phyloP scores from a whole-genome alignment of 306 rosid genomes.

The Carpinus fangiana region DNA sequence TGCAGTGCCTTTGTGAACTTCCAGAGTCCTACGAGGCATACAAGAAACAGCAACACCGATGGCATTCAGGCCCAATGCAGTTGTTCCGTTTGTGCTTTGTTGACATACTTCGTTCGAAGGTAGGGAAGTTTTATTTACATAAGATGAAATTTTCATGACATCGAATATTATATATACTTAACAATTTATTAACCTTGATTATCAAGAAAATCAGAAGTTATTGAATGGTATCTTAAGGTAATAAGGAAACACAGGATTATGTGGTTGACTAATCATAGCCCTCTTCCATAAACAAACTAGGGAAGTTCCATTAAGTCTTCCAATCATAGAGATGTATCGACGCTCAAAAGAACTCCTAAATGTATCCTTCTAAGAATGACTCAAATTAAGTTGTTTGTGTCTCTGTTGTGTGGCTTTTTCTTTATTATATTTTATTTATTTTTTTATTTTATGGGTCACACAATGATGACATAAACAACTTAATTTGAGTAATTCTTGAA shows the following conservation, averaged over 20 bases:
- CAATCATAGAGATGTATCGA: background rate
- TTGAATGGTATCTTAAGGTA: background rate
- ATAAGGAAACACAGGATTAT: slow-evolving; percentile 3
- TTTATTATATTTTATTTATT: too few relatives aligned
- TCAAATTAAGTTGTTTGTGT: background rate
- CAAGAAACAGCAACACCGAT: slow-evolving; percentile 96
- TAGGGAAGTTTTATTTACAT: slow-evolving; percentile 30
- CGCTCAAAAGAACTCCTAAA: background rate
- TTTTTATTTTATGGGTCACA: too few relatives aligned
- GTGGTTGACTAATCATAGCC: background rate
- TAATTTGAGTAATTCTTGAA: background rate
- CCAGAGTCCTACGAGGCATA: slow-evolving; percentile 98
- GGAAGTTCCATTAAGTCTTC: background rate
- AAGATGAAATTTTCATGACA: slow-evolving; percentile 4
- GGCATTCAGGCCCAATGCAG: slow-evolving; percentile 99
- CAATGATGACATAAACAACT: background rate
- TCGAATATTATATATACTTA: background rate
- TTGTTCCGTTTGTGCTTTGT: slow-evolving; percentile 82
- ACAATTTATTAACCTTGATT: background rate
- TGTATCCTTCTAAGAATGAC: background rate
- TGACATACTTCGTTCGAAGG: slow-evolving; percentile 92
- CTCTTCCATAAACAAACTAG: background rate
- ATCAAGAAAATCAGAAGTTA: background rate
- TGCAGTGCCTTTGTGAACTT: slow-evolving; percentile 98
- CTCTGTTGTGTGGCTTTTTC: background rate